Conservation (phyloP, 108 stramenopile species). For the Discostella pseudostelligera region DNA sequence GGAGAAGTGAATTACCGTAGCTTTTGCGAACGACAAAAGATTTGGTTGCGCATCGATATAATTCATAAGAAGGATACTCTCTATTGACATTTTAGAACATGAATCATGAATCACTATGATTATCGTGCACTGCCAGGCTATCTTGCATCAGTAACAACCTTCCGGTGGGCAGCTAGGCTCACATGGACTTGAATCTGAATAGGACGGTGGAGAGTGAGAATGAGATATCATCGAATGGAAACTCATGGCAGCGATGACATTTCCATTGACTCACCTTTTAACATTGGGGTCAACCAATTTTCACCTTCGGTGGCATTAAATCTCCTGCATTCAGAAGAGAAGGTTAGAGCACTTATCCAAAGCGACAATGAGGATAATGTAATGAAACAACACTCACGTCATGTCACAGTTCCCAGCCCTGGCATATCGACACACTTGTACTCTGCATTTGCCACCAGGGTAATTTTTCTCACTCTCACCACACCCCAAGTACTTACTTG, state of each 20-base stretch:
- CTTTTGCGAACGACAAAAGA: no score
- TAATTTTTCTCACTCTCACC: constrained; percentile 37
- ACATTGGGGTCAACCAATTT: constrained; percentile 33
- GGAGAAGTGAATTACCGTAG: no score
- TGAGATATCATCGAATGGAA: not conserved
- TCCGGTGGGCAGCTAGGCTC: constrained; percentile 34
- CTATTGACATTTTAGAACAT: no score
- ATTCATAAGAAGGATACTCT: no score
- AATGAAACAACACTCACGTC: constrained; percentile 5
- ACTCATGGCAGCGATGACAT: not conserved
- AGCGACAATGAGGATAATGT: not conserved
- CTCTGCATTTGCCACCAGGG: constrained; percentile 30
- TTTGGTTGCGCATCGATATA: no score
- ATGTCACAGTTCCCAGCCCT: constrained; percentile 35
- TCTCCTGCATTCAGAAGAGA: no score
- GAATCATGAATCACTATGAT: not conserved
- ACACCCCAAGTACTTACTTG: constrained; percentile 29
- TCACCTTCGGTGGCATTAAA: constrained; percentile 24
- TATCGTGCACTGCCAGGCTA: not conserved
- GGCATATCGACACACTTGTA: constrained; percentile 40
- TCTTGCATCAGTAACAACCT: constrained; percentile 20
- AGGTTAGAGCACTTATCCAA: no score
- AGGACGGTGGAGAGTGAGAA: no score
- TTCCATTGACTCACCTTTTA: constrained; percentile 11
- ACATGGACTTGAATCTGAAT: constrained; percentile 18